A percentile compares a stretch with the other conserved stretches of the same genome.
Conservation (phyloP, 495 filamentous ascomycete species). For the Thozetella sp. region DNA sequence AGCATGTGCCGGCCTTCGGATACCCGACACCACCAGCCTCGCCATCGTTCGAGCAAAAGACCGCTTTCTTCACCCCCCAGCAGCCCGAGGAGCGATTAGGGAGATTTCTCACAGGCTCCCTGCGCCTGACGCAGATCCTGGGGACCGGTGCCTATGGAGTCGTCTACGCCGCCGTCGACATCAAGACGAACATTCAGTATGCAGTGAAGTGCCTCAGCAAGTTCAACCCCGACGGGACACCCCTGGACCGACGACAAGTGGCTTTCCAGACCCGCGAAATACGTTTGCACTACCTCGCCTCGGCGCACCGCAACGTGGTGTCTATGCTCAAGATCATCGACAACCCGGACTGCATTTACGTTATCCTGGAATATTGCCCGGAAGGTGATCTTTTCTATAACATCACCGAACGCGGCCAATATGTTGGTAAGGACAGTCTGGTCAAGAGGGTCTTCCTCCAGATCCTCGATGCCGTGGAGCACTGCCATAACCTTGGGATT, state of each 20-base stretch:
- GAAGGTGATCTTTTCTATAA: constrained; percentile 97
- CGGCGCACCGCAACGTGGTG: constrained; percentile 89
- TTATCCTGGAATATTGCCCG: constrained; percentile 95
- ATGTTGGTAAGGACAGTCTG: constrained; percentile 88
- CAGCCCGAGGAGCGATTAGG: constrained; percentile 85
- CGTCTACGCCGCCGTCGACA: constrained; percentile 91
- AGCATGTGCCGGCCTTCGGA: constrained; percentile 54
- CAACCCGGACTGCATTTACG: constrained; percentile 89
- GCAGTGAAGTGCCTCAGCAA: constrained; percentile 98
- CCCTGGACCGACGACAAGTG: constrained; percentile 82
- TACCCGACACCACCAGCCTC: constrained; percentile 47
- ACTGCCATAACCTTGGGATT: constrained; percentile 91
- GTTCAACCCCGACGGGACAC: constrained; percentile 62
- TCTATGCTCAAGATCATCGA: constrained; percentile 95
- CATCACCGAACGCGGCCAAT: constrained; percentile 93
- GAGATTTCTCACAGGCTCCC: constrained; percentile 76
- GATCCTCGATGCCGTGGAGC: constrained; percentile 94
- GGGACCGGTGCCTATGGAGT: constrained; percentile 96
- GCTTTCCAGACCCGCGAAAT: constrained; percentile 95
- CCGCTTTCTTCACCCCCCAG: constrained; percentile 38
- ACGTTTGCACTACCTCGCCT: constrained; percentile 84
- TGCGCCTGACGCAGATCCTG: constrained; percentile 83
- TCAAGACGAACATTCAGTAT: constrained; percentile 78
- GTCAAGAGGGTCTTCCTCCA: constrained; percentile 91
- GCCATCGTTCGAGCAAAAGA: constrained; percentile 14